Percentiles rank a stretch among this genome's conserved stretches.
Evolutionary conservation across 768 basidiomycete genomes (phyloP).

Genomic region (Ramaria sp.): DNA sequence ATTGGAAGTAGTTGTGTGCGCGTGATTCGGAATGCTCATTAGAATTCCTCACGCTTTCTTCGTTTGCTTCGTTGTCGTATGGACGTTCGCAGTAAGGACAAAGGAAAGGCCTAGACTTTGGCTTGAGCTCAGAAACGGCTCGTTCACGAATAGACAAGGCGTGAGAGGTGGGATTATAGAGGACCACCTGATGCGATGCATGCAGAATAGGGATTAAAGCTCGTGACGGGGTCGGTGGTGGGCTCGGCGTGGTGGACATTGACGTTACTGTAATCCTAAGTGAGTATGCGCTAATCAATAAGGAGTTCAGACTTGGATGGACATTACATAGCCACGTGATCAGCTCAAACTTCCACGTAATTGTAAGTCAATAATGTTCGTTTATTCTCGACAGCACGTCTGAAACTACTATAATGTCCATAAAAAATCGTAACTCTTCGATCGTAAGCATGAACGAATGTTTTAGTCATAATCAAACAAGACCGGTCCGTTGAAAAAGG

Average conservation of each 20-base stretch:
- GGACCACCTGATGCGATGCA: slow-evolving; percentile 75
- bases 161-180: slow-evolving; percentile 80
- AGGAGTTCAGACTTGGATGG: no score
- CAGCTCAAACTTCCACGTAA: no score
- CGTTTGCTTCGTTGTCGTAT: slow-evolving; percentile 23
- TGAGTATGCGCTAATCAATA: no score
- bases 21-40: slow-evolving; percentile 33
- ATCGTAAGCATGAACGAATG: no score
- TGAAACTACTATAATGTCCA: no score
- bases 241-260: neutral
- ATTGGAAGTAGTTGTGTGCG: slow-evolving; percentile 71
- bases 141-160: slow-evolving; percentile 53
- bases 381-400: no score
- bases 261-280: no score
- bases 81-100: slow-evolving; percentile 73
- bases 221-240: neutral
- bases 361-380: no score
- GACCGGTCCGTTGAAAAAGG: no score
- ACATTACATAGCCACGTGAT: no score
- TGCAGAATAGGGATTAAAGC: slow-evolving; percentile 51
- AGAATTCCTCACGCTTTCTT: slow-evolving; percentile 15
- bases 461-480: no score
- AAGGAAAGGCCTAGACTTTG: slow-evolving; percentile 4
- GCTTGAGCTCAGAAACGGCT: slow-evolving; percentile 12
- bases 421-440: no score